A percentile compares a stretch with the other conserved stretches of the same genome.
Evolutionary conservation across 1,139 yeast species (phyloP).

Genomic region (Arxiozyma telluris): DNA sequence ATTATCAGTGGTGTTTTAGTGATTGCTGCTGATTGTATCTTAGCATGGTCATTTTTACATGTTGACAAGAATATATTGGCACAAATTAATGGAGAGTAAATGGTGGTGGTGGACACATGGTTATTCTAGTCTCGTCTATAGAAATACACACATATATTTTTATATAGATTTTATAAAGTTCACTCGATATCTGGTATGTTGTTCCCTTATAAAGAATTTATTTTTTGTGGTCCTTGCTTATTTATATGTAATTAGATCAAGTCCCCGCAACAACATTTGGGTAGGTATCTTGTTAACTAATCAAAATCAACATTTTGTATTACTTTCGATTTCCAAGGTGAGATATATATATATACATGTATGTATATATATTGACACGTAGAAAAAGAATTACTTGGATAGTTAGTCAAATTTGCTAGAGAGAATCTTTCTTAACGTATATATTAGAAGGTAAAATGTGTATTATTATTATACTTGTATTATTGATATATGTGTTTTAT

Average conservation of each 20-base stretch:
- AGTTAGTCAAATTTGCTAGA: too few species aligned
- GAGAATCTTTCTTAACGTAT: background rate
- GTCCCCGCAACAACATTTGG: too few species aligned
- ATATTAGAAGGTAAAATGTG: background rate
- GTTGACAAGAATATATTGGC: slow-evolving; percentile 23
- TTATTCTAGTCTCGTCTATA: background rate
- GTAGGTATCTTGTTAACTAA: too few species aligned
- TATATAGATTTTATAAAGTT: background rate
- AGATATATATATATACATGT: too few species aligned
- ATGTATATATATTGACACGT: too few species aligned
- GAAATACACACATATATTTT: background rate
- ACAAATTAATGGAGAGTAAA: slow-evolving; percentile 9
- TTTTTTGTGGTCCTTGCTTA: background rate
- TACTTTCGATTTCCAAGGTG: too few species aligned
- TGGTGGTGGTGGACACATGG: background rate
- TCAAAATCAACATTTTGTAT: too few species aligned
- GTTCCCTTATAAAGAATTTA: background rate
- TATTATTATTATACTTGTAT: background rate
- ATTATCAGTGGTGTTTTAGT: slow-evolving; percentile 52
- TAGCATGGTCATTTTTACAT: slow-evolving; percentile 28
- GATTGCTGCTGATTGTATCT: slow-evolving; percentile 30
- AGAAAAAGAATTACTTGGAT: too few species aligned
- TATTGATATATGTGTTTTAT: background rate
- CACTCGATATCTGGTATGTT: background rate
- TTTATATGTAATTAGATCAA: too few species aligned